Evolutionary conservation across 768 basidiomycete species (phyloP), one percentile per base, ranked within the genome.

Genomic region (Kwoniella pini): DNA sequence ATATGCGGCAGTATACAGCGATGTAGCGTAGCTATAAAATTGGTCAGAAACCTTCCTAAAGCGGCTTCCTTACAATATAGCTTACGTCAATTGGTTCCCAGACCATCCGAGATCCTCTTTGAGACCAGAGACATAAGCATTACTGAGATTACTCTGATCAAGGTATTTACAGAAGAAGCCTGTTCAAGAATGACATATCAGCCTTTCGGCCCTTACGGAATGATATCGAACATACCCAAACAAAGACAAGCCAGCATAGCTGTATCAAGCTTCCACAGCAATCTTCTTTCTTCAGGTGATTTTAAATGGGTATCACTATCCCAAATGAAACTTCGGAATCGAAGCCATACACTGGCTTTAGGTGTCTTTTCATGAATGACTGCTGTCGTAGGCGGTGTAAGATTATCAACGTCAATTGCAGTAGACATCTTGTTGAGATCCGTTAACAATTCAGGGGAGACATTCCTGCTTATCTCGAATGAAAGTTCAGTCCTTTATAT

Each of bases 1-100:
- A 26, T 43, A 57, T 28, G 46, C 28, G 19, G 52, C 38, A 9
- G 60, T 61, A 44, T 61, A 61, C 42, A 44, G 19, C 22, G 38
- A 33, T 10, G 54, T 56, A 1, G 40, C 42, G 15, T 40, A 56
- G 60, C 60, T 50, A 26, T 15, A 38, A 36, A 12, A 26, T 12
- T 27, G 15, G 15, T 7, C 33, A 36, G 15, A 15, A 36, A 24
- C 31, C 15, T 39, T 15, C 15, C 21, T 12, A 39, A 39, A 44
- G 31, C 17, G 40, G 53, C 27, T 54, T 13, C 21, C 21, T 24
- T n/a, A 11, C 19, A 43, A 15, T 6, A 21, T 1, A 39, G 43
- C 44, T 53, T 45, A 61, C 19, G 60, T 61, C 19, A 55, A 52
- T 30, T 61, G 40, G 24, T 61, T 61, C n/a, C 28, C 60, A 5